These are phyloP conservation scores for Coprinellus micaceus DNA, from an alignment of 768 basidiomycete species.

Conservation along the genomic window DNA sequence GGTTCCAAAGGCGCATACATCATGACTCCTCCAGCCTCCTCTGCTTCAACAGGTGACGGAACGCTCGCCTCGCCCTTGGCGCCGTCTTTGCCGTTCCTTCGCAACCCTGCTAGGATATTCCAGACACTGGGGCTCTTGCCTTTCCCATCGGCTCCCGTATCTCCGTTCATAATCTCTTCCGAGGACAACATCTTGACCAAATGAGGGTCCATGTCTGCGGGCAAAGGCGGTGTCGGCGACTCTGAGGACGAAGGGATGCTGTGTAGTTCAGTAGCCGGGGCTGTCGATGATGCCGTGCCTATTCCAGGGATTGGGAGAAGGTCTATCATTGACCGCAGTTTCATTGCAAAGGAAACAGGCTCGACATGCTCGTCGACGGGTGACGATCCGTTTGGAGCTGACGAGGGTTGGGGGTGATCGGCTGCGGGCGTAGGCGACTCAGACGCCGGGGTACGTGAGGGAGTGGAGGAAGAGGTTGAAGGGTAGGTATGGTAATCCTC, in stretches of 20 bases:
- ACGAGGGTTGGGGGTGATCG: conserved; percentile 1
- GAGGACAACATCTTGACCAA: conserved; percentile 52
- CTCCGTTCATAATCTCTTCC: conserved; percentile 63
- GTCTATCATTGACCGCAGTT: conserved; percentile 34
- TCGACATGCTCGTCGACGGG: conserved; percentile 23
- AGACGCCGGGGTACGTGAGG: conserved; percentile 7
- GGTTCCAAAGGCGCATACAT: conserved; percentile 71
- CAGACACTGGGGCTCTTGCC: conserved; percentile 47
- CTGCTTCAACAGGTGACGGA: conserved; percentile 24
- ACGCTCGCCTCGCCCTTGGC: neutral
- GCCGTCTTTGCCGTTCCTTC: conserved; percentile 5
- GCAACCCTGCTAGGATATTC: conserved; percentile 51
- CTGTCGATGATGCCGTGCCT: conserved; percentile 11
- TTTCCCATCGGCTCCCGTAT: conserved; percentile 23
- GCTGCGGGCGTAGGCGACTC: conserved; percentile 2
- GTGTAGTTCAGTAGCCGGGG: neutral
- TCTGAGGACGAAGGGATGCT: neutral
- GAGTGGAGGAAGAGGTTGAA: neutral
- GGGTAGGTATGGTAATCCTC: conserved; percentile 24
- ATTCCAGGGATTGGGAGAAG: conserved; percentile 30
- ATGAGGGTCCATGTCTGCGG: conserved; percentile 43
- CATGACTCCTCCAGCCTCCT: conserved; percentile 62
- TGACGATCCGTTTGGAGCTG: conserved; percentile 12
- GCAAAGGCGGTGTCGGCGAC: conserved; percentile 32
- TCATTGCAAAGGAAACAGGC: conserved; percentile 34